Evolutionary conservation across 805 yeast species (phyloP).

Genomic region (Metschnikowia continentalis): DNA sequence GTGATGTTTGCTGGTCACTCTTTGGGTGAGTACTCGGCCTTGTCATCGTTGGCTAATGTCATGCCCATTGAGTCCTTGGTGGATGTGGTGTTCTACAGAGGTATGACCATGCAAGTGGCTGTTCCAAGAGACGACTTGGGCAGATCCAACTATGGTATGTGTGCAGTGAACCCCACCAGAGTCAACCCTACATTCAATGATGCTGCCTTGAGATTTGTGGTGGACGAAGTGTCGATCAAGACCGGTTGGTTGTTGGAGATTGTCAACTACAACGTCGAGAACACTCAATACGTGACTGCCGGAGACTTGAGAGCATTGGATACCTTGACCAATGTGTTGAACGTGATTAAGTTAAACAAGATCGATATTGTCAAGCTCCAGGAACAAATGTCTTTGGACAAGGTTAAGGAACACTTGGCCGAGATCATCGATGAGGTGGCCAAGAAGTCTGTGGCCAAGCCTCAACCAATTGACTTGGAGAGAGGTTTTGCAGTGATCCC

Average conservation of each 20-base stretch:
- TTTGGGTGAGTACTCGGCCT: conserved; percentile 96
- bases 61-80: conserved; percentile 98
- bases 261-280: conserved; percentile 97
- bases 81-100: conserved; percentile 98
- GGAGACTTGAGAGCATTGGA: conserved; percentile 97
- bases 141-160: conserved; percentile 98
- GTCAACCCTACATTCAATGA: conserved; percentile 84
- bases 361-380: conserved; percentile 86
- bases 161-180: conserved; percentile 96
- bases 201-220: conserved; percentile 91
- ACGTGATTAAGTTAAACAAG: conserved; percentile 90
- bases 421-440: conserved; percentile 88
- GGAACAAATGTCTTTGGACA: conserved; percentile 75
- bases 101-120: conserved; percentile 99
- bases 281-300: conserved; percentile 97
- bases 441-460: conserved; percentile 75
- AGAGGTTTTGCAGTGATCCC: conserved; percentile 99
- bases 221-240: conserved; percentile 75
- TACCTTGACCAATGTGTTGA: conserved; percentile 86
- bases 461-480: conserved; percentile 94
- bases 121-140: conserved; percentile 96
- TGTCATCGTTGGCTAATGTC: conserved; percentile 94
- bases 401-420: conserved; percentile 81
- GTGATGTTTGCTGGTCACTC: conserved; percentile 99
- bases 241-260: conserved; percentile 95